phyloP scores from a whole-genome alignment of 768 basidiomycete species.

The Rhizopogon rudus region DNA sequence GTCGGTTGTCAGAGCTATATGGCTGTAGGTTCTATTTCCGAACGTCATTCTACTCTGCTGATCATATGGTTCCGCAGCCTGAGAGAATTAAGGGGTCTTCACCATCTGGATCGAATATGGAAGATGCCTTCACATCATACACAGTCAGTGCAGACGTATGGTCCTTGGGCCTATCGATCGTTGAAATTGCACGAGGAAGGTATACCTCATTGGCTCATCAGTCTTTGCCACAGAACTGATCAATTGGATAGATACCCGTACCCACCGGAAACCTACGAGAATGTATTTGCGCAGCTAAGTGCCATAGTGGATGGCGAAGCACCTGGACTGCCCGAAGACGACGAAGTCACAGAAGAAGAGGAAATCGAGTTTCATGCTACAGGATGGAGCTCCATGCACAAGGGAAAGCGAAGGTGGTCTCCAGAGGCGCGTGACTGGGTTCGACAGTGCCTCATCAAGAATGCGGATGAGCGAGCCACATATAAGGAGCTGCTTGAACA shows the following conservation, averaged over 20 bases:
- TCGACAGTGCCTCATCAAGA: constrained; percentile 72
- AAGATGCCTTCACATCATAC: constrained; percentile 50
- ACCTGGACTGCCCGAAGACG: constrained; percentile 73
- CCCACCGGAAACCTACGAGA: constrained; percentile 94
- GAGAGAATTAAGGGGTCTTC: constrained; percentile 97
- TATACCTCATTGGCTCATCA: constrained; percentile 4
- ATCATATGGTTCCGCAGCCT: constrained; percentile 45
- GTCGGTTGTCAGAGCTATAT: constrained; percentile 99
- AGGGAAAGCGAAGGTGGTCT: constrained; percentile 20
- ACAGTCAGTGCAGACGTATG: constrained; percentile 97
- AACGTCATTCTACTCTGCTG: constrained; percentile 1
- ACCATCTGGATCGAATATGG: constrained; percentile 23
- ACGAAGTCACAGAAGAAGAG: constrained; percentile 14
- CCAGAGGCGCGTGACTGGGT: constrained; percentile 78
- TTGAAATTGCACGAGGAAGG: constrained; percentile 84
- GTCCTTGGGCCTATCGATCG: constrained; percentile 92
- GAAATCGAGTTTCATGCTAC: background rate
- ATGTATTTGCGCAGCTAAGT: constrained; percentile 95
- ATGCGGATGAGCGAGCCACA: constrained; percentile 71
- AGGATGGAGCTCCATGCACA: constrained; percentile 11
- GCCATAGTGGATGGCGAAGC: constrained; percentile 96
- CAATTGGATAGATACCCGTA: constrained; percentile 68
- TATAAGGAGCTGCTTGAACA: constrained; percentile 84
- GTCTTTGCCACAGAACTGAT: background rate
- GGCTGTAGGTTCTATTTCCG: constrained; percentile 60